Evolutionary conservation across 768 basidiomycete species (phyloP), one percentile per base, ranked within the genome.

Genomic region (Leucocoprinus leucothites): DNA sequence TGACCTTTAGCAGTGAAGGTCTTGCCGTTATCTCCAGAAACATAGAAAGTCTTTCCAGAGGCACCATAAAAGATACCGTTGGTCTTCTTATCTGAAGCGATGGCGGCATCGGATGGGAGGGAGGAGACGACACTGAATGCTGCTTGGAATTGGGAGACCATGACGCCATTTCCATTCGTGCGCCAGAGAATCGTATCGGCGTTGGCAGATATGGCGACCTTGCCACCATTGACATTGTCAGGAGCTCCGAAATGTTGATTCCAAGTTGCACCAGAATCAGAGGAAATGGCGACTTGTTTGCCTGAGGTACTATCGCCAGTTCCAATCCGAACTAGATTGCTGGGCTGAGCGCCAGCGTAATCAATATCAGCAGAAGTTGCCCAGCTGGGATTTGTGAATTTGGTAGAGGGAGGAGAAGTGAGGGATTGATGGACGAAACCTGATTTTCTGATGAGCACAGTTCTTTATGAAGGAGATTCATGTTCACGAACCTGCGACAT

Each of bases 31-130:
- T 87, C 75, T 4, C 70, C 76, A 18, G 84, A 85, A n/a, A 84
- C 57, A 61, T 84, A 87, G 73, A 86, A 85, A 22, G 67, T 71
- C 16, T 75, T 73, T 0, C 75, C 75, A 19, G 78, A 74, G 16
- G 82, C 84, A 18, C 75, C 84, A 61, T 86, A 86, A 71, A 86
- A 85, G 45, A 82, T 63, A 0, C 74, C 65, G 63, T 80, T 76
- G 65, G 77, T 76, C 58, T 71, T 71, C 67, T 85, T 86, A 68
- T 87, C 85, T 1, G 85, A 80, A 8, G 84, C 83, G 58, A 87
- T 85, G 11, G 70, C 74, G 1, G 83, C 77, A 36, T 63, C 66
- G 2, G 78, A 71, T 0, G 85, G 84, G 3, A 87, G 74, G 13
- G 76, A 68, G 0, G 78, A 61, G 25, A 86, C 84, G 2, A 72